Evolutionary conservation across 139 green algal species (phyloP), one percentile per base, ranked within the genome.

Genomic region (Astrephomene gubernaculifera): DNA sequence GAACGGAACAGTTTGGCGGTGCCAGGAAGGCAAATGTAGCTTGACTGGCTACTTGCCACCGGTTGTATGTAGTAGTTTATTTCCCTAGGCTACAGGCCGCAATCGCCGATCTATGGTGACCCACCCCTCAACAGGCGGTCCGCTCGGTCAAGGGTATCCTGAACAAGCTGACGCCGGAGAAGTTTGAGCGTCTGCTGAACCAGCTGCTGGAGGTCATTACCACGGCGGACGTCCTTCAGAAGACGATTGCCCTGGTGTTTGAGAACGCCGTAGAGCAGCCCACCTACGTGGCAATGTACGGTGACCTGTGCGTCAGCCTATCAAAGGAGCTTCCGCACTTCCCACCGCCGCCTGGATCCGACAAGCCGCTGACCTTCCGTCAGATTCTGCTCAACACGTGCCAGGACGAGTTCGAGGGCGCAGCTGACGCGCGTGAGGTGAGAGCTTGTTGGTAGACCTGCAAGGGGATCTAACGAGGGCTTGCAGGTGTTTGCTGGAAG

Each of bases 91-190:
- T n/a, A n/a, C n/a, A n/a, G n/a, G n/a, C n/a, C n/a, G n/a, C n/a
- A n/a, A n/a, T n/a, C n/a, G n/a, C n/a, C n/a, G n/a, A n/a, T n/a
- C n/a, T n/a, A n/a, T n/a, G n/a, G n/a, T n/a, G n/a, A n/a, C n/a
- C n/a, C n/a, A n/a, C n/a, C n/a, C n/a, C 22, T 49, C 41, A 21
- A 7, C 70, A 99, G 93, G 94, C 97, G 10, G 81, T 98, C 41
- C 96, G 95, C 68, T 93, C 92, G 79, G 91, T 99, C 52, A 99
- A 99, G 94, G 95, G 95, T 78, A 96, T 99, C 8, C 94, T 99
- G 45, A 99, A 99, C 95, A 99, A 99, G 95, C 96, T 99, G 70
- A 99, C 98, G 36, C 98, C 98, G 0, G 96, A 99, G 88, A 99
- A 99, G 89, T 99, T 99, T 90, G 98, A 99, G 49, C 92, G 94